A percentile compares a stretch with the other conserved stretches of the same genome.
Conservation (phyloP, 768 basidiomycete genomes). For the Asterophora lycoperdoides region DNA sequence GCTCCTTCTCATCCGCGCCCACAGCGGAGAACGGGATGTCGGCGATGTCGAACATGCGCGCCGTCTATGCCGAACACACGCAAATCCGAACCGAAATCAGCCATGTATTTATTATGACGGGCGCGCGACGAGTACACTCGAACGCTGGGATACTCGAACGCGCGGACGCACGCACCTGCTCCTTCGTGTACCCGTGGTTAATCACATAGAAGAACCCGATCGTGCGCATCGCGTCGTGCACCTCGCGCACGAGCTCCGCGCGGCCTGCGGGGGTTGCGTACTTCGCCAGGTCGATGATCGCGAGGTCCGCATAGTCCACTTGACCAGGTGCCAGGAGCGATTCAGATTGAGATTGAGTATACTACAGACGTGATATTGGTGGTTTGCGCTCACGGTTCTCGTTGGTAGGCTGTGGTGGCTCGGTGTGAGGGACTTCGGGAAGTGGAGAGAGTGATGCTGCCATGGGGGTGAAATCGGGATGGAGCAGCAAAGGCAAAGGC, state of each 20-base stretch:
- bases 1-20: slow-evolving; percentile 33
- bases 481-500: too few species aligned
- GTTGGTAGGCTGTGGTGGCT: too few species aligned
- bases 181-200: slow-evolving; percentile 43
- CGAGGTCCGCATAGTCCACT: slow-evolving; percentile 44
- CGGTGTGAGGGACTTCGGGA: too few species aligned
- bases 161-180: slow-evolving; percentile 29
- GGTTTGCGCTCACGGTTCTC: too few species aligned
- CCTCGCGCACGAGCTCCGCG: slow-evolving; percentile 33
- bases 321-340: neutral
- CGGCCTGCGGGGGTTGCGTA: slow-evolving; percentile 35
- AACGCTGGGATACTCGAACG: too few species aligned
- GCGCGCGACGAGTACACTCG: too few species aligned
- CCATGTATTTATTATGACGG: too few species aligned
- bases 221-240: slow-evolving; percentile 41
- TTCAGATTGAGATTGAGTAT: too few species aligned
- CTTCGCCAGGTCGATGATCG: slow-evolving; percentile 47
- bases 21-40: slow-evolving; percentile 36
- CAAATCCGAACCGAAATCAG: too few species aligned
- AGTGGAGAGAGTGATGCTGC: too few species aligned
- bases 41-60: slow-evolving; percentile 42
- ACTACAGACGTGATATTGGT: too few species aligned
- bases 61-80: slow-evolving; percentile 32
- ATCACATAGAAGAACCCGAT: slow-evolving; percentile 45
- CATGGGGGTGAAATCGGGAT: too few species aligned